Base-by-base conservation (phyloP, 108 stramenopile species). In the Pinguiococcus pyrenoidosus region DNA sequence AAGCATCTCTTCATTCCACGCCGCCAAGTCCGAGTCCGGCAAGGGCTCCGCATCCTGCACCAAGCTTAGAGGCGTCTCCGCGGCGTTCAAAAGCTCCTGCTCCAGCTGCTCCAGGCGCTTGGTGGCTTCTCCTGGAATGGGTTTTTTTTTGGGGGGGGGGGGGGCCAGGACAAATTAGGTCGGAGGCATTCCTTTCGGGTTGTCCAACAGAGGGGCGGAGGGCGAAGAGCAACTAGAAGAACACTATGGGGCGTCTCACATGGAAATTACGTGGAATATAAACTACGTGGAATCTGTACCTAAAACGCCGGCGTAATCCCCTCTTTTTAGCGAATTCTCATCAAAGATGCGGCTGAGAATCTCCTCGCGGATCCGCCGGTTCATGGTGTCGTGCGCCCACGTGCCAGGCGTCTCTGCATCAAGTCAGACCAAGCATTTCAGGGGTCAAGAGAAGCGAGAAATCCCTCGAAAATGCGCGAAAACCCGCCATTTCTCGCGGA, bases 351-450 rank as follows among this genome's bases (percentile, higher is more conserved):
- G 69, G 43, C 83, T 74, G 21, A 95, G 51, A 37, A 91, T 94
- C 52, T 94, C 87, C 39, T 70, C 66, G 54, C 89, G 79, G 21
- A 95, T 64, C 5, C 92, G 78, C 24, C 89, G 79, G 5, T 64
- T 64, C 92, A 95, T 91, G 26, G 92, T 95, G 66, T 91, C 89
- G 49, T 91, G 62, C 0, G 92, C 89, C 92, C 92, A 95, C 37
- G 86, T 88, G 21, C 87, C 87, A 6, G 84, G 84, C 27, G 50
- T 70, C n/a, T n/a, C n/a, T n/a, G n/a, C n/a, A n/a, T n/a, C n/a
- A n/a, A n/a, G n/a, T n/a, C n/a, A n/a, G n/a, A n/a, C n/a, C n/a
- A n/a, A n/a, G n/a, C n/a, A n/a, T n/a, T n/a, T n/a, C n/a, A n/a
- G n/a, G n/a, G n/a, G n/a, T n/a, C n/a, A n/a, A n/a, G n/a, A n/a